phyloP scores from a whole-genome alignment of 495 filamentous ascomycete species.

The Penicillium alfredii region DNA sequence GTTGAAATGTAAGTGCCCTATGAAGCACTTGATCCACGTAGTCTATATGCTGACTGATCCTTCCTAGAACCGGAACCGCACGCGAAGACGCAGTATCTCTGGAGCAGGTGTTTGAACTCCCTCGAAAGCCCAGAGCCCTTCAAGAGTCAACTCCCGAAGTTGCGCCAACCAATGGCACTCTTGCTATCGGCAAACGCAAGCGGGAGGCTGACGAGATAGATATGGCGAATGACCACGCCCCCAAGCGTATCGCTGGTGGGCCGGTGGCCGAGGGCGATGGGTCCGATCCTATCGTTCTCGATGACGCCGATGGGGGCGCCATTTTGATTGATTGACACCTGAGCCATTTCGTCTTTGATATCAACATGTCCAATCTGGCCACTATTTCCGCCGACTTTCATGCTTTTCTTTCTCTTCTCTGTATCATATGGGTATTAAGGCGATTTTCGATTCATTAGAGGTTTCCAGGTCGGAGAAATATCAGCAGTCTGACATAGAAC shows the following conservation, averaged over 20 bases:
- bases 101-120: slow-evolving; percentile 43
- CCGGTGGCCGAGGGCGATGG: slow-evolving; percentile 25
- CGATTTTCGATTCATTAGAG: background rate
- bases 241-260: slow-evolving; percentile 40
- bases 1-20: slow-evolving; percentile 33
- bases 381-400: background rate
- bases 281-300: slow-evolving; percentile 42
- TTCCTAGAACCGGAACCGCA: slow-evolving; percentile 22
- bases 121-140: slow-evolving; percentile 41
- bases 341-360: too few relatives aligned
- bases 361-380: too few relatives aligned
- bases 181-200: slow-evolving; percentile 36
- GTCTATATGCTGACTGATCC: slow-evolving; percentile 7
- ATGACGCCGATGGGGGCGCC: slow-evolving; percentile 57
- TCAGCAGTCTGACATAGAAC: too few relatives aligned
- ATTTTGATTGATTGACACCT: slow-evolving; percentile 74
- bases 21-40: background rate
- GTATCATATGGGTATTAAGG: slow-evolving; percentile 15
- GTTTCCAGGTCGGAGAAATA: too few relatives aligned
- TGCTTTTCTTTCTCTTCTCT: slow-evolving; percentile 6
- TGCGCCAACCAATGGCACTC: slow-evolving; percentile 15
- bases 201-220: slow-evolving; percentile 39
- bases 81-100: slow-evolving; percentile 40
- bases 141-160: slow-evolving; percentile 8
- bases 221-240: slow-evolving; percentile 32